Evolutionary conservation across 2,329 filamentous ascomycete species (phyloP).

Genomic region (Tympanopsis confertula): DNA sequence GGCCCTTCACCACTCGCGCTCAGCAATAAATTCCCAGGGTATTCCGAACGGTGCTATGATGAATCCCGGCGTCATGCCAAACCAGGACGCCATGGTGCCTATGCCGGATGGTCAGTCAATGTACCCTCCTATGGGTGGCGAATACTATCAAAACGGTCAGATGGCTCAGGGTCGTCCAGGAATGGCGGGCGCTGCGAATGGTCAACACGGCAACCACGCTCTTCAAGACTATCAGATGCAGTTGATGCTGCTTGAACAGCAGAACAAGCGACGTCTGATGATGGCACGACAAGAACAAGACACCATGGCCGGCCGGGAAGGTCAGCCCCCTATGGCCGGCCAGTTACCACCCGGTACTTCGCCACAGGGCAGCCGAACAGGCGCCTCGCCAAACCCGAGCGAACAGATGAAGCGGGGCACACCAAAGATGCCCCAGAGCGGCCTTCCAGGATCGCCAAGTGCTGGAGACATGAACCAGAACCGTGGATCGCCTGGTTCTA

Average conservation of each 20-base stretch:
- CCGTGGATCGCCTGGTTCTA: constrained; percentile 47
- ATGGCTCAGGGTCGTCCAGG: constrained; percentile 20
- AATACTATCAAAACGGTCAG: constrained; percentile 24
- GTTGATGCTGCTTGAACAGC: constrained; percentile 56
- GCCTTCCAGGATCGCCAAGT: constrained; percentile 42
- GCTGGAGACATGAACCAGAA: constrained; percentile 41
- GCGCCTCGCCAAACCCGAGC: constrained; percentile 46
- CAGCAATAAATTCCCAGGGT: constrained; percentile 46
- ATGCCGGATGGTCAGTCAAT: constrained; percentile 30
- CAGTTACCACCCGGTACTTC: constrained; percentile 38
- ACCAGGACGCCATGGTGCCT: constrained; percentile 38
- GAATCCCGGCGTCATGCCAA: constrained; percentile 33
- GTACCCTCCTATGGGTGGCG: constrained; percentile 14
- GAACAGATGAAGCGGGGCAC: constrained; percentile 53
- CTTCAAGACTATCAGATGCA: constrained; percentile 63
- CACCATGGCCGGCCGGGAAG: constrained; percentile 38
- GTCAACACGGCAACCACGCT: constrained; percentile 41
- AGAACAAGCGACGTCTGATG: constrained; percentile 56
- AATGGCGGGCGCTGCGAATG: constrained; percentile 18
- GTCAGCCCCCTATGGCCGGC: constrained; percentile 29
- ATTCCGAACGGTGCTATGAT: constrained; percentile 52
- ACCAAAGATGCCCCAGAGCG: constrained; percentile 43
- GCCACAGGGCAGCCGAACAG: constrained; percentile 40
- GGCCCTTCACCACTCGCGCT: constrained; percentile 61
- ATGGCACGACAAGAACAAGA: constrained; percentile 60